Base-by-base conservation (phyloP, 441 rosid genomes). In the Euphorbia schlechtendalii region DNA sequence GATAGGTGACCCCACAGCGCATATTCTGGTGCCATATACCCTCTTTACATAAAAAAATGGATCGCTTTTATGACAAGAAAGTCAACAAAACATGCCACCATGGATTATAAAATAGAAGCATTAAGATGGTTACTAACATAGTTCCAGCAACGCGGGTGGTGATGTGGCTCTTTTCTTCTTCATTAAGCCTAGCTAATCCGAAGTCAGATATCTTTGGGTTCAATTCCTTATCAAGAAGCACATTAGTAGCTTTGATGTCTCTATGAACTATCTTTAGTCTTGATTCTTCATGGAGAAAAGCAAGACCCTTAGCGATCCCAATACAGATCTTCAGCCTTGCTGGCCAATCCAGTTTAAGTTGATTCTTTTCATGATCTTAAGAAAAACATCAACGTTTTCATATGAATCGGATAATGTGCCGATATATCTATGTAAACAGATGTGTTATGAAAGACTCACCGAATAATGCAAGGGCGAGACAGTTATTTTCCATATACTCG, bases 101-200 rank as follows among this genome's bases (percentile, higher is more conserved):
- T 24, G 20, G 54, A 24, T 28, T 30, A 18, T 45, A 36, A 34
- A n/a, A 21, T 11, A 5, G 49, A 56, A 38, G 27, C n/a, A n/a
- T n/a, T n/a, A 48, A 57, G 12, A 27, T 15, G 21, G 36, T 59
- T 56, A 54, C 85, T 80, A 15, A 87, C 96, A 84, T 76, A 21
- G 97, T 90, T 81, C 97, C 95, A 43, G 90, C 95, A 25, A 90
- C 80, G 61, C 95, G 73, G 32, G 95, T 87, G 82, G 89, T 90
- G 63, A 88, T 83, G 72, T 90, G 96, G 61, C 88, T 88, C 60
- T 88, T 85, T 66, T 88, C 97, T 49, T 85, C 97, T 67, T 86
- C 96, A 34, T 88, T 83, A 49, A 90, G 90, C 65, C 79, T 88
- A 9, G 97, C 96, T 36, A 90, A 67, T 61, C 96, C 93, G 62